Conservation (phyloP, 1,284 basidiomycete species). For the Sporisorium exsertum region DNA sequence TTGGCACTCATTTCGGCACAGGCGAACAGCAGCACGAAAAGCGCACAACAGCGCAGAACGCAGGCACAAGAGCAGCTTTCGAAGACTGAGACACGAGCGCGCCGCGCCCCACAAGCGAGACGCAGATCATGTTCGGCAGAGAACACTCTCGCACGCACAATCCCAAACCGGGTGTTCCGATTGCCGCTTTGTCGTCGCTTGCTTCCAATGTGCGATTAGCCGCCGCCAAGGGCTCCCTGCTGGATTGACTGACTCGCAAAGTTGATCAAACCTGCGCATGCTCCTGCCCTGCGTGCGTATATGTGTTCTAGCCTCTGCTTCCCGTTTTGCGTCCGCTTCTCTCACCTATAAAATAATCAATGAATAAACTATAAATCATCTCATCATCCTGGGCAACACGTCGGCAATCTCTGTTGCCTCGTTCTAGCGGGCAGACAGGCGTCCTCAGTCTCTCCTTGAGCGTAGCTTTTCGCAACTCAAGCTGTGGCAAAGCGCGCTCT, state of each 20-base stretch:
- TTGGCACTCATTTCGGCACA: not conserved
- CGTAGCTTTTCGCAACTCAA: not conserved
- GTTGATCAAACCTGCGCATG: conserved; percentile 15
- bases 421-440: not conserved
- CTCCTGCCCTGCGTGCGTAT: not conserved
- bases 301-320: not conserved
- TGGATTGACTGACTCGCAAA: conserved; percentile 2
- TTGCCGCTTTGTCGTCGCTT: not conserved
- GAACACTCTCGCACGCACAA: not conserved
- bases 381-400: not conserved
- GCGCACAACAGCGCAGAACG: not conserved
- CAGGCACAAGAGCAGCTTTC: not conserved
- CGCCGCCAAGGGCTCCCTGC: not conserved
- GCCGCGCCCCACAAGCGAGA: conserved; percentile 4
- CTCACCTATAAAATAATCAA: not conserved
- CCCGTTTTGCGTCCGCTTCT: not conserved
- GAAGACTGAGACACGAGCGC: conserved; percentile 4
- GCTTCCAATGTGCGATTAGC: conserved; percentile 3
- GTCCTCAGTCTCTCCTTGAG: not conserved
- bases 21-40: not conserved
- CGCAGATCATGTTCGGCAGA: conserved; percentile 2
- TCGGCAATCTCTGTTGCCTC: not conserved
- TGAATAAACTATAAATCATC: not conserved
- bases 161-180: conserved; percentile 1
- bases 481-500: not conserved